These are phyloP conservation scores for Spathaspora gorwiae DNA, from an alignment of 805 yeast genomes.

Conservation along the genomic window DNA sequence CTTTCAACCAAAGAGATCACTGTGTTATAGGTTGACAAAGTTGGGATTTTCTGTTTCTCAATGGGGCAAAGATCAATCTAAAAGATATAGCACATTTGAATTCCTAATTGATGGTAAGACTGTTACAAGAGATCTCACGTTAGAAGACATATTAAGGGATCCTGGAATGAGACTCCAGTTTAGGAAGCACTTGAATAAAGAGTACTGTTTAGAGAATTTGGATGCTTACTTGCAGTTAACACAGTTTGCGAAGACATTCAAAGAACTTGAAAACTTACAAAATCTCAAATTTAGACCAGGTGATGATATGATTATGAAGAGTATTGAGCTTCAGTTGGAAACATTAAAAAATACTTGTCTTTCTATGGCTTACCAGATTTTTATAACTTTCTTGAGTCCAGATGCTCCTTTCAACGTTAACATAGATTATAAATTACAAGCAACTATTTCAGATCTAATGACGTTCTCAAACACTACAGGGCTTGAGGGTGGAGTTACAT, in stretches of 20 bases:
- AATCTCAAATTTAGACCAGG: not conserved
- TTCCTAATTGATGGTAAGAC: not conserved
- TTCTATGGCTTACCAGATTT: conserved; percentile 59
- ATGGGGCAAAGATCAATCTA: conserved; percentile 16
- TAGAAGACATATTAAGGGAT: conserved; percentile 52
- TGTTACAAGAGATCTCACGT: conserved; percentile 2
- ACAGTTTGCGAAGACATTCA: conserved; percentile 46
- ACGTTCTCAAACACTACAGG: not conserved
- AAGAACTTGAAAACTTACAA: conserved; percentile 28
- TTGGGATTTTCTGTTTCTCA: conserved; percentile 30
- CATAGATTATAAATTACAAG: conserved; percentile 52
- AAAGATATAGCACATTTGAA: not conserved
- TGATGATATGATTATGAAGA: not conserved
- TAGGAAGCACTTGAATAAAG: conserved; percentile 57
- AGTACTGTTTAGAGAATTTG: conserved; percentile 71
- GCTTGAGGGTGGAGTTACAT: no score
- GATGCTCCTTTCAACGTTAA: conserved; percentile 71
- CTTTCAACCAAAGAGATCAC: conserved; percentile 19
- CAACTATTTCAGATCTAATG: conserved; percentile 31
- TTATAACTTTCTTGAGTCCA: conserved; percentile 56
- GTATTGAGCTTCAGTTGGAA: not conserved
- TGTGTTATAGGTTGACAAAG: conserved; percentile 40
- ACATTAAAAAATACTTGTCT: conserved; percentile 50
- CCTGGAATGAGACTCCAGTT: conserved; percentile 74
- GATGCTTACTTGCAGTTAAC: conserved; percentile 62